phyloP scores from a whole-genome alignment of 2,329 filamentous ascomycete genomes.

The Zasmidium cellare region DNA sequence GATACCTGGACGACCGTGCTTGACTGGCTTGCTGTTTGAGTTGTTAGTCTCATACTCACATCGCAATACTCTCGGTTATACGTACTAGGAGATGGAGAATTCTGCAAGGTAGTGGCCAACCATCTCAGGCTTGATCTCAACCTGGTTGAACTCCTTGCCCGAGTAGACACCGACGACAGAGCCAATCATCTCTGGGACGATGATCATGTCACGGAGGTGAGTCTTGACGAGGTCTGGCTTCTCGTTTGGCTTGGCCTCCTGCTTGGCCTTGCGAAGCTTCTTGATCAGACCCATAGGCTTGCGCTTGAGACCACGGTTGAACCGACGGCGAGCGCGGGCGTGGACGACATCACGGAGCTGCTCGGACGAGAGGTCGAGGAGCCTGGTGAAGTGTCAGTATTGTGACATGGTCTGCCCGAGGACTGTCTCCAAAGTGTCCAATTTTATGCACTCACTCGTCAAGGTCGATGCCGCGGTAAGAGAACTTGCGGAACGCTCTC shows the following conservation, averaged over 20 bases:
- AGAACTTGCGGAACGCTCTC: slow-evolving; percentile 99
- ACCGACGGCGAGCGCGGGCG: slow-evolving; percentile 95
- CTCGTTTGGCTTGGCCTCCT: slow-evolving; percentile 98
- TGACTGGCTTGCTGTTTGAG: slow-evolving; percentile 85
- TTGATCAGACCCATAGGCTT: slow-evolving; percentile 99
- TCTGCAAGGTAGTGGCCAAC: slow-evolving; percentile 99
- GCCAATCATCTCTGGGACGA: slow-evolving; percentile 99
- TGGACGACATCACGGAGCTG: slow-evolving; percentile 99
- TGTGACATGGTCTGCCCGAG: neutral
- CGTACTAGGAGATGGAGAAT: slow-evolving; percentile 99
- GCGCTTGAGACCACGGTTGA: slow-evolving; percentile 99
- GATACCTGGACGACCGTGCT: slow-evolving; percentile 99
- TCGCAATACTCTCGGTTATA: slow-evolving; percentile 34
- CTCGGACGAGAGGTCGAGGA: slow-evolving; percentile 97
- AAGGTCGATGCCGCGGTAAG: slow-evolving; percentile 98
- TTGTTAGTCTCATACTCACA: slow-evolving; percentile 49
- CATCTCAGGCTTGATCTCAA: slow-evolving; percentile 99
- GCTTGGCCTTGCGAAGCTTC: slow-evolving; percentile 99
- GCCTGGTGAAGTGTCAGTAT: slow-evolving; percentile 56
- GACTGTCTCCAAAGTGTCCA: slow-evolving; percentile 1
- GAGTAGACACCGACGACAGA: slow-evolving; percentile 99
- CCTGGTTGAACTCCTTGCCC: slow-evolving; percentile 99
- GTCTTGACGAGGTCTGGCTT: slow-evolving; percentile 99
- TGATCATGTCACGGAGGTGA: slow-evolving; percentile 99
- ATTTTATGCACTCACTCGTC: slow-evolving; percentile 75